Base-by-base conservation (phyloP, 2,329 filamentous ascomycete species). In the Aureobasidium sp. region DNA sequence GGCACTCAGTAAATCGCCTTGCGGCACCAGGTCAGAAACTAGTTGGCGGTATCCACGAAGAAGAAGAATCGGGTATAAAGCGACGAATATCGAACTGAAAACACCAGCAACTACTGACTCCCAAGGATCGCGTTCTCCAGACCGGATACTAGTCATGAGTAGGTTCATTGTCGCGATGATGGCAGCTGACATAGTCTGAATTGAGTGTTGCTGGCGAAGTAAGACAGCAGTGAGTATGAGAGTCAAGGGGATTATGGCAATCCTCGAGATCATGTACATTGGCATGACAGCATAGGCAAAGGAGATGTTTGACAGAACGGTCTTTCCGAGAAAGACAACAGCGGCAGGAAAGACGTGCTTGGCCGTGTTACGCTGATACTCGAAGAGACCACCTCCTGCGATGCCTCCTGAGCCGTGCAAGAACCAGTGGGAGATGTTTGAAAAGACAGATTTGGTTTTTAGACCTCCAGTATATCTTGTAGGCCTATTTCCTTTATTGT, bases 281-380 rank as follows among this genome's bases (percentile, higher is more conserved):
- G 78, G 76, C 13, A 81, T 74, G 55, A 78, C 76, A 15, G 79
- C 76, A 64, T 82, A 82, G 75, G 80, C 79, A 64, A 81, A 82
- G 3, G 79, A 81, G 60, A 82, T 74, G 68, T 82, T 83, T 65
- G 78, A 81, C 21, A 83, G 73, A 16, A 80, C 71, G 34, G 82
- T 73, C 65, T 80, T 82, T 32, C 75, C 73, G 30, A 81, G 72
- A 63, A 79, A 82, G 53, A 82, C 74, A 13, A 80, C 68, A 1
- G 80, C 78, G 9, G 81, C 68, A 13, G 79, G 79, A 1, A 82
- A 68, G 25, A 79, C 77, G 61, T 77, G 76, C 63, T 75, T 77
- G 1, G 75, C 79, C n/a, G 78, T 73, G 42, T 72, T 68, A 63
- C 70, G 72, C 60, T 82, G 78, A 59, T 82, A 81, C 64, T 82